phyloP scores from a whole-genome alignment of 106 monocot genomes.

The Dendrobium huoshanense region DNA sequence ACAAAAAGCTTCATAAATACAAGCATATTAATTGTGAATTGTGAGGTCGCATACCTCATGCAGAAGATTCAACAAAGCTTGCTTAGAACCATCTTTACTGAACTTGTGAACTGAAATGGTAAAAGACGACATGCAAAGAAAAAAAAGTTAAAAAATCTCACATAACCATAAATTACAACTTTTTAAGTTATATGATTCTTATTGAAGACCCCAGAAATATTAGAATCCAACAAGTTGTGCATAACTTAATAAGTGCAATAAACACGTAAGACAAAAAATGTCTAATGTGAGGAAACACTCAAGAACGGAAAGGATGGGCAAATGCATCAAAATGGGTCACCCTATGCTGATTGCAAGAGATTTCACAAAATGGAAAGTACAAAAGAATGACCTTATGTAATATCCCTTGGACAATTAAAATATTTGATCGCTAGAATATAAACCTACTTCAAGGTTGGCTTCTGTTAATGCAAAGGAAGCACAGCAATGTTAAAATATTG shows the following conservation, averaged over 20 bases:
- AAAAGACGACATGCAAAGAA: neutral
- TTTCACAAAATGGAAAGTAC: neutral
- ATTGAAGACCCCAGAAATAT: neutral
- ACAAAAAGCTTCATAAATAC: neutral
- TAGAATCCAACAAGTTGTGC: neutral
- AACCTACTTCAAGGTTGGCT: neutral
- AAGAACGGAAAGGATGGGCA: neutral
- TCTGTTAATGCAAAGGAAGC: neutral
- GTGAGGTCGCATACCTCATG: slow-evolving; percentile 51
- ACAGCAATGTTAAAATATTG: neutral
- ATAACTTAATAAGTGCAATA: neutral
- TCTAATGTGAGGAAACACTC: neutral
- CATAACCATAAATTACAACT: neutral
- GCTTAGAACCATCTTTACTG: slow-evolving; percentile 83
- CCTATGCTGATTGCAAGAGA: neutral
- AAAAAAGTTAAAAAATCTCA: neutral
- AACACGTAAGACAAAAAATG: neutral
- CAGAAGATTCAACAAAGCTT: slow-evolving; percentile 78
- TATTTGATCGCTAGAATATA: neutral
- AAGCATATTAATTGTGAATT: neutral
- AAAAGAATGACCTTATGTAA: neutral
- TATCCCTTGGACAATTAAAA: neutral
- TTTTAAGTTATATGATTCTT: neutral
- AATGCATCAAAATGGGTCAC: neutral
- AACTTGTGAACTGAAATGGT: slow-evolving; percentile 81